phyloP scores from a whole-genome alignment of 805 yeast genomes.

The Candida methanosorbosa region DNA sequence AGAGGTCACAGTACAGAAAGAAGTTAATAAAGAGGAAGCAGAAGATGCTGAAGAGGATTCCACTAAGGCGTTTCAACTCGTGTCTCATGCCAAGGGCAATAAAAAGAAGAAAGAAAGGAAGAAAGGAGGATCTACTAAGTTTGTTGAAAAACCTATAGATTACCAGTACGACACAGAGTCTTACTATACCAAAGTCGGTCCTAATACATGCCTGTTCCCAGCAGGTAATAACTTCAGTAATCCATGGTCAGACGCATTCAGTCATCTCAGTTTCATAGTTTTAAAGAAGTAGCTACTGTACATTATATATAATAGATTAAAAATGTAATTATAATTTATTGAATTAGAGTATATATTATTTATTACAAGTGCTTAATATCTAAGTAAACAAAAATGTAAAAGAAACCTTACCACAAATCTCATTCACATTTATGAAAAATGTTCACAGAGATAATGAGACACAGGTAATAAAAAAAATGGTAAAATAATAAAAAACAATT shows the following conservation, averaged over 20 bases:
- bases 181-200: slow-evolving; percentile 8
- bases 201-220: background rate
- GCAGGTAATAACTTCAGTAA: slow-evolving; percentile 6
- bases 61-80: slow-evolving; percentile 10
- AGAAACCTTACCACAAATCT: too few relatives aligned
- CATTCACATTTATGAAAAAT: too few relatives aligned
- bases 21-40: background rate
- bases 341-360: too few relatives aligned
- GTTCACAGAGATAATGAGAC: too few relatives aligned
- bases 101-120: slow-evolving; percentile 1
- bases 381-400: too few relatives aligned
- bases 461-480: background rate
- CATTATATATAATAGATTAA: too few relatives aligned
- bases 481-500: too few relatives aligned
- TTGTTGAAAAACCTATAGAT: slow-evolving; percentile 6
- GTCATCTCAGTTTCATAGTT: slow-evolving; percentile 14
- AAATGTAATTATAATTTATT: too few relatives aligned
- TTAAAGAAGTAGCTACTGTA: too few relatives aligned
- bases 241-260: slow-evolving; percentile 19
- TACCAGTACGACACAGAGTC: slow-evolving; percentile 8
- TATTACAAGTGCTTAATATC: too few relatives aligned
- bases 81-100: slow-evolving; percentile 6
- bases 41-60: background rate
- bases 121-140: slow-evolving; percentile 1
- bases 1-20: background rate